A percentile compares a stretch with the other conserved stretches of the same genome.
Conservation (phyloP, 2,329 filamentous ascomycete species). For the Pseudocercospora pini-densiflorae region DNA sequence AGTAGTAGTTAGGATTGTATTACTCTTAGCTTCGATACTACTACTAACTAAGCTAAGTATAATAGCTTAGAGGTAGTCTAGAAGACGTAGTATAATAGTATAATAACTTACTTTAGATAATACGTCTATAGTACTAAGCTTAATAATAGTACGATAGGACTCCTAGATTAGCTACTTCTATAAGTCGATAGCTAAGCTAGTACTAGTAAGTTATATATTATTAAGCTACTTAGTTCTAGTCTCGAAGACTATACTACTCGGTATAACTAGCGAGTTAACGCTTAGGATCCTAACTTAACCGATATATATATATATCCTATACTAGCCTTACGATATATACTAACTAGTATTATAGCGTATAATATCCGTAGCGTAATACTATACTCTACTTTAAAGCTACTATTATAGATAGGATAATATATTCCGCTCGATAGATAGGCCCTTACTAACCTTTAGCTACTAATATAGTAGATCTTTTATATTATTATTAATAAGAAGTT, state of each 20-base stretch:
- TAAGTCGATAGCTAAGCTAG: neutral
- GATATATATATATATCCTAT: neutral
- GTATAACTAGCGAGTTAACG: neutral
- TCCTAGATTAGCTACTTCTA: neutral
- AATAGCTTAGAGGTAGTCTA: neutral
- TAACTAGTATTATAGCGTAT: neutral
- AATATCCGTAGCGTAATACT: neutral
- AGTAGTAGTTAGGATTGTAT: neutral
- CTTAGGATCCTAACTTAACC: neutral
- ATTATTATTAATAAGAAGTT: neutral
- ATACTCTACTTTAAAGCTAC: neutral
- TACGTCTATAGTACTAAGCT: neutral
- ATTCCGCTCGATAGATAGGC: neutral
- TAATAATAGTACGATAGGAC: neutral
- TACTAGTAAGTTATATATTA: neutral
- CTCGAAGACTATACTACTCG: neutral
- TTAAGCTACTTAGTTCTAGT: neutral
- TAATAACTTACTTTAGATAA: neutral
- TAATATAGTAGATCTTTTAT: neutral
- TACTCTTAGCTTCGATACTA: neutral
- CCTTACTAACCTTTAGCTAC: neutral
- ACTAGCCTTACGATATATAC: neutral
- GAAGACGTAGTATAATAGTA: neutral
- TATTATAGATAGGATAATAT: neutral
- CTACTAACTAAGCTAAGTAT: neutral